Base-by-base conservation (phyloP, 179 eudicot species). In the Pouteria campechiana region DNA sequence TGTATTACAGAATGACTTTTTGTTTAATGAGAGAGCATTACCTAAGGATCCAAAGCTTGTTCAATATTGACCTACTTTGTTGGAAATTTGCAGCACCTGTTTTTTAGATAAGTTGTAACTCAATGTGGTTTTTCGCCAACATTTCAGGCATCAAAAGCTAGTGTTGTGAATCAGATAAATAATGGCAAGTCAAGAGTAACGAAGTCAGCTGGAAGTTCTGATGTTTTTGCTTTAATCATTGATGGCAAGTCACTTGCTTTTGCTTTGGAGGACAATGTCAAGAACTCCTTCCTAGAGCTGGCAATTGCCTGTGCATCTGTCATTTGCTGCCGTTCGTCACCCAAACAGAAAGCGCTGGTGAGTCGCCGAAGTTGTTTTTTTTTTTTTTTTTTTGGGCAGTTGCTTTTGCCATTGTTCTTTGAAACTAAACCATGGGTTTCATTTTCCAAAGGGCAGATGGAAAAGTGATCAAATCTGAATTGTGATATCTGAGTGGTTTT, bases 271-370 rank as follows among this genome's bases (percentile, higher is more conserved):
- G 94, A 84, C 41, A 75, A 73, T 52, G 61, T 73, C 32, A 75
- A 84, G 42, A 45, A 64, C 17, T 52, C 60, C 37, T 84, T 88
- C 55, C 66, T 88, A 42, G 82, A 75, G 48, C 83, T 88, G 41
- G 88, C 97, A 7, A 61, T 75, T 9, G 52, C 71, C 10, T 88
- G 97, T 61, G 92, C 97, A 30, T 88, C 97, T 27, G 94, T 88
- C 31, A 88, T 88, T 27, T 88, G 97, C 47, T 88, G 97, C 33
- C 87, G 97, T 2, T 80, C 94, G 38, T 77, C 97, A 2, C 97
- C 97, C 3, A 88, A 80, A 58, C 97, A 88, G 52, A 88, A 88
- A 61, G 97, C 97, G 27, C 33, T 88, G 75, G 96, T 81, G 55
- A 72, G 83, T 56, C 50, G 11, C 5, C 20, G 11, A 4, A 25